Evolutionary conservation across 495 filamentous ascomycete genomes (phyloP).

Genomic region (Talaromyces ruber): DNA sequence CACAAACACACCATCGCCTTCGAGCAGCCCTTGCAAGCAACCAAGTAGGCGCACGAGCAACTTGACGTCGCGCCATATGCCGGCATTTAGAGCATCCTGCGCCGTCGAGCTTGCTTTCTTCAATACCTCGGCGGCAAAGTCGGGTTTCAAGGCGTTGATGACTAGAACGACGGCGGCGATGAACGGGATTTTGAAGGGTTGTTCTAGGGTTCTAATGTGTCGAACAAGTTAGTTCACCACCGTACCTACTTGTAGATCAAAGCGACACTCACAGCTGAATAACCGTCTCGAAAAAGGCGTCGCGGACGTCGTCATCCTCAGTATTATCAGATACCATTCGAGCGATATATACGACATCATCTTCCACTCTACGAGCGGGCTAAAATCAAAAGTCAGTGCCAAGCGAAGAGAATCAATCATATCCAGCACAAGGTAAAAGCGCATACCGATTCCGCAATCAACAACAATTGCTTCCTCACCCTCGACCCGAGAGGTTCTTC

Average conservation of each 20-base stretch:
- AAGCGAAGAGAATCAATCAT: neutral
- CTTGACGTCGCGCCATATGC: slow-evolving; percentile 87
- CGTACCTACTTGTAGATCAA: neutral
- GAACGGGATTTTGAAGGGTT: slow-evolving; percentile 95
- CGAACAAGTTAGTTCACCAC: slow-evolving; percentile 9
- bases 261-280: slow-evolving; percentile 57
- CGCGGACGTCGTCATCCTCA: slow-evolving; percentile 66
- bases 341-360: slow-evolving; percentile 70
- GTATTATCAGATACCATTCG: slow-evolving; percentile 68
- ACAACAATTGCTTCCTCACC: slow-evolving; percentile 70
- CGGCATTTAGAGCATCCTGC: slow-evolving; percentile 55
- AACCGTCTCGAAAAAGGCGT: slow-evolving; percentile 59
- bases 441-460: slow-evolving; percentile 74
- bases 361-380: slow-evolving; percentile 70
- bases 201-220: slow-evolving; percentile 55
- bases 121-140: slow-evolving; percentile 61
- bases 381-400: slow-evolving; percentile 11
- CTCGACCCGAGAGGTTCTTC: slow-evolving; percentile 69
- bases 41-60: slow-evolving; percentile 79
- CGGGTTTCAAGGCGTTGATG: slow-evolving; percentile 62
- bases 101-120: slow-evolving; percentile 44
- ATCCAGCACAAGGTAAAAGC: slow-evolving; percentile 6
- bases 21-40: slow-evolving; percentile 67
- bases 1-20: slow-evolving; percentile 79
- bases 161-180: slow-evolving; percentile 72